Evolutionary conservation across 371 early-diverging fungal genomes (phyloP).

Genomic region (Circinella umbellata): DNA sequence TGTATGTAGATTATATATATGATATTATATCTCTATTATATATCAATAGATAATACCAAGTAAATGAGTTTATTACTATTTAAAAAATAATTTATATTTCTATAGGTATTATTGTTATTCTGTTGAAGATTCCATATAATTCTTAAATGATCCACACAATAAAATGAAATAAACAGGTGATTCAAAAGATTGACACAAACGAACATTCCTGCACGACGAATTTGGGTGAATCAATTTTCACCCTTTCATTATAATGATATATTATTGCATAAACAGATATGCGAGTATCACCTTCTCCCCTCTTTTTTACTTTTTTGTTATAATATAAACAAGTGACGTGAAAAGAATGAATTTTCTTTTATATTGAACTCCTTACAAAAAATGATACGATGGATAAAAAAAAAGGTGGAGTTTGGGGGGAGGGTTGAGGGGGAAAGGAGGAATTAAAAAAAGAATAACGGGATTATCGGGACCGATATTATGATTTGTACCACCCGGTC

Average conservation of each 20-base stretch:
- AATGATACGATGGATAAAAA: background rate
- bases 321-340: background rate
- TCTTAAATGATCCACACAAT: background rate
- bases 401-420: no score
- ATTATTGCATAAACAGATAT: slow-evolving; percentile 2
- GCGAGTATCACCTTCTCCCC: background rate
- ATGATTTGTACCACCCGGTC: background rate
- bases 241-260: no score
- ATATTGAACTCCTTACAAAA: background rate
- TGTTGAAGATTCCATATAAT: no score
- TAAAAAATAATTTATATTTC: no score
- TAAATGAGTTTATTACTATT: no score
- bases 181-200: slow-evolving; percentile 5
- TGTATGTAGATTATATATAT: background rate
- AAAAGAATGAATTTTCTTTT: background rate
- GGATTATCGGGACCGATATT: slow-evolving; percentile 6
- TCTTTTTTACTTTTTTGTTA: no score
- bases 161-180: background rate
- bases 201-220: slow-evolving; percentile 5
- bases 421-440: no score
- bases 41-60: background rate
- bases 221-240: background rate
- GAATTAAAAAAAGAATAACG: background rate
- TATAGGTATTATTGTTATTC: no score
- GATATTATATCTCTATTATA: background rate